Conservation (phyloP, 148 eudicot genomes). For the Spergularia bocconei region DNA sequence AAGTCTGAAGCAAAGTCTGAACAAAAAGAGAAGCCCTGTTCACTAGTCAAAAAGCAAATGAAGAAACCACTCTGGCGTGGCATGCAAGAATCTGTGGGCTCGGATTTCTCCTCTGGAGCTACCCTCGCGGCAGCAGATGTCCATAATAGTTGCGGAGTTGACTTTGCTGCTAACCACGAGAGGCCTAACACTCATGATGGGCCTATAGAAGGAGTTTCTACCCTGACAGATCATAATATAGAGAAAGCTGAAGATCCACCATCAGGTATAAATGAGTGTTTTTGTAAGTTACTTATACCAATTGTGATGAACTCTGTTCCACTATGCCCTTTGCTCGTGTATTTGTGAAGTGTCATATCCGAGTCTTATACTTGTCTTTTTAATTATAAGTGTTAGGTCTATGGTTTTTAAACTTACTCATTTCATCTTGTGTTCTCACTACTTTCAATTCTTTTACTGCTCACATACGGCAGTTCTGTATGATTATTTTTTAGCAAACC, state of each 20-base stretch:
- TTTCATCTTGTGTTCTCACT: too few species aligned
- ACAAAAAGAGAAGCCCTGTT: slow-evolving; percentile 36
- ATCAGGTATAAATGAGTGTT: slow-evolving; percentile 39
- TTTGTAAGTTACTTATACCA: neutral
- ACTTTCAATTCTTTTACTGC: too few species aligned
- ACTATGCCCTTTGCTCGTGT: neutral
- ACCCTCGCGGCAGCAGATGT: slow-evolving; percentile 39
- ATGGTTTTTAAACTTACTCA: too few species aligned
- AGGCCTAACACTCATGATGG: slow-evolving; percentile 42
- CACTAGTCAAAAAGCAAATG: slow-evolving; percentile 48
- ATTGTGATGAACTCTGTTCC: neutral
- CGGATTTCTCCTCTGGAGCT: slow-evolving; percentile 62
- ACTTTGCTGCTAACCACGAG: slow-evolving; percentile 36
- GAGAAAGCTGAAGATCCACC: slow-evolving; percentile 59
- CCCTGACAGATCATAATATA: slow-evolving; percentile 38
- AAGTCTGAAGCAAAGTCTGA: slow-evolving; percentile 55
- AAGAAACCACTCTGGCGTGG: slow-evolving; percentile 43
- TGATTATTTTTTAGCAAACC: too few species aligned
- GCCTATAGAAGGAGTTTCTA: slow-evolving; percentile 46
- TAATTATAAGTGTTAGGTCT: neutral
- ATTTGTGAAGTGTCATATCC: neutral
- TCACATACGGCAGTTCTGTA: too few species aligned
- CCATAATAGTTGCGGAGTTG: slow-evolving; percentile 33
- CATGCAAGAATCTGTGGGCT: slow-evolving; percentile 56
- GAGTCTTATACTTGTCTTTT: neutral